Base-by-base conservation (phyloP, 164 flowering plant genomes). In the Nelumbo lutea region DNA sequence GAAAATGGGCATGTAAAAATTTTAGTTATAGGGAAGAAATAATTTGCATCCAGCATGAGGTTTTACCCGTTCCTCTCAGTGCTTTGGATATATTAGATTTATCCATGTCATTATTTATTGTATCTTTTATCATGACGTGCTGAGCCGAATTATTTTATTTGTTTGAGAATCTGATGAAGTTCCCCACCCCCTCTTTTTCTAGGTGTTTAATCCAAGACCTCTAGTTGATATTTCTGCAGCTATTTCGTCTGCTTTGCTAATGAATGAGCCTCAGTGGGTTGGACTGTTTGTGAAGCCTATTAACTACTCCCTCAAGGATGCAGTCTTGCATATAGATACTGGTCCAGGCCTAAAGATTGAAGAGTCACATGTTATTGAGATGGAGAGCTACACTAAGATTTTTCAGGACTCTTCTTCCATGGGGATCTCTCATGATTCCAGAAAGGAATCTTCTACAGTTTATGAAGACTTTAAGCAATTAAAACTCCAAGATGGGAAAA, bases 191-290 rank as follows among this genome's bases (percentile, higher is more conserved):
- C 27, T 27, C 27, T 64, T 68, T 72, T 67, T 59, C 44, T 79
- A 94, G 98, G 97, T 95, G 59, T 85, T 79, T 79, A 87, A 85
- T 68, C 96, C 99, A 75, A 92, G 97, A 79, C 79, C 99, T 74
- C 82, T 95, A 75, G 99, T 95, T 83, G 99, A 95, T 80, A 86
- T 95, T 72, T 70, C 83, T 72, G 88, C 97, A 48, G 97, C 97
- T 60, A 68, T 87, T 75, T 90, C 98, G 72, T 92, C 97, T 73
- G 90, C 97, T 72, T 83, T 95, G 76, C 79, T 95, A 45, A 88
- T 95, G 85, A 92, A 95, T 84, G 99, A 88, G 77, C 74, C 87
- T 71, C 99, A 95, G 80, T 95, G 99, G 97, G 80, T 95, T 76
- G 99, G 98, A 42, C 78, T 95, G 65, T 79, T 89, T 71, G 83